These are phyloP conservation scores for Betula pendula DNA, from an alignment of 306 rosid genomes.

Conservation along the genomic window DNA sequence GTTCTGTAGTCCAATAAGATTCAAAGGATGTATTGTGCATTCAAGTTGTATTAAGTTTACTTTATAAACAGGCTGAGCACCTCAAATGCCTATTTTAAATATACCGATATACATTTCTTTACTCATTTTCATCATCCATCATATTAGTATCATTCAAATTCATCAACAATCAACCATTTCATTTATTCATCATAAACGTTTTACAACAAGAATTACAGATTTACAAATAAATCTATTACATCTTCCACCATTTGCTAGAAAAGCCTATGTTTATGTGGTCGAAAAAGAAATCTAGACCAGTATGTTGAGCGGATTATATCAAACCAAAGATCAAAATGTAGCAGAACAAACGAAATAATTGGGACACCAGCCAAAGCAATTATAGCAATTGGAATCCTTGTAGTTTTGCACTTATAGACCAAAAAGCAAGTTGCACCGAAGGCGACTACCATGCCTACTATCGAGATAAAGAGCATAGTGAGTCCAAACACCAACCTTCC, in stretches of 20 bases:
- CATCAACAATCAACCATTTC: no score
- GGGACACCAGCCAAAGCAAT: slow-evolving; percentile 34
- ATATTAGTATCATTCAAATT: no score
- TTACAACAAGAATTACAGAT: no score
- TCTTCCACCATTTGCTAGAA: not conserved
- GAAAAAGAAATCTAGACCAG: slow-evolving; percentile 39
- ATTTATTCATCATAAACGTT: no score
- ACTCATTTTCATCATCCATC: no score
- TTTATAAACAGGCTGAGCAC: no score
- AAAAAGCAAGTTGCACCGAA: slow-evolving; percentile 29
- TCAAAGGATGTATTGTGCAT: no score
- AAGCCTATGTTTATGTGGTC: slow-evolving; percentile 26
- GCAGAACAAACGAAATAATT: slow-evolving; percentile 23
- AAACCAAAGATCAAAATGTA: slow-evolving; percentile 36
- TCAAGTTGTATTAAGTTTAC: no score
- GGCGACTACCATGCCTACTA: slow-evolving; percentile 46
- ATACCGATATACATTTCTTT: no score
- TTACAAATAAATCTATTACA: no score
- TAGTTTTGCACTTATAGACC: slow-evolving; percentile 9
- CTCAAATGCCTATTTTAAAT: no score
- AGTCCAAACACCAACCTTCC: slow-evolving; percentile 18
- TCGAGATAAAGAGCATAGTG: slow-evolving; percentile 40
- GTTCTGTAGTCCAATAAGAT: no score
- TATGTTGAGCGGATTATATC: slow-evolving; percentile 44
- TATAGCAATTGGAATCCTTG: slow-evolving; percentile 36